Conservation (phyloP, 2,329 filamentous ascomycete genomes). For the Tolypocladium capitatum region DNA sequence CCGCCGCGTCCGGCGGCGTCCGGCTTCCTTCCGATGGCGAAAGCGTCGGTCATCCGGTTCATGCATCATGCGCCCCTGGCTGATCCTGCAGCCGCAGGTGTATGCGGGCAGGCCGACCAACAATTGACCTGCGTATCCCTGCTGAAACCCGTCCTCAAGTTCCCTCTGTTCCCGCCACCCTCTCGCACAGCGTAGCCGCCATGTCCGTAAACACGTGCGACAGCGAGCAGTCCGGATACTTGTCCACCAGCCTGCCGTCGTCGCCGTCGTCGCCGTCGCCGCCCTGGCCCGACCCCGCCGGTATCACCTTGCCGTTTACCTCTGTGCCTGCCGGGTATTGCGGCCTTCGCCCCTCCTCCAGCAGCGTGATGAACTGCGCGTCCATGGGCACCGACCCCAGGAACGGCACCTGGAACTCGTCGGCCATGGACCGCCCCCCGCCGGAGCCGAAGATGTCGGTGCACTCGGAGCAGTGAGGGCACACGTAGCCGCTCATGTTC, state of each 20-base stretch:
- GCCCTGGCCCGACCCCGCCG: neutral
- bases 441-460: slow-evolving; percentile 90
- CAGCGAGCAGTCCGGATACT: slow-evolving; percentile 61
- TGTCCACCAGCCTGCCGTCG: slow-evolving; percentile 41
- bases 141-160: neutral
- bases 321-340: slow-evolving; percentile 56
- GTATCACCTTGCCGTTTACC: slow-evolving; percentile 43
- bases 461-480: slow-evolving; percentile 66
- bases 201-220: slow-evolving; percentile 56
- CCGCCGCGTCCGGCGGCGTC: neutral
- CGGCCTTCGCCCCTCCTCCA: slow-evolving; percentile 59
- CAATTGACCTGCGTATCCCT: neutral
- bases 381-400: slow-evolving; percentile 84
- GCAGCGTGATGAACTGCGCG: slow-evolving; percentile 74
- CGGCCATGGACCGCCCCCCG: slow-evolving; percentile 78
- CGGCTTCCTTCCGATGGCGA: neutral
- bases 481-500: slow-evolving; percentile 94
- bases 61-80: neutral
- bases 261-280: slow-evolving; percentile 6
- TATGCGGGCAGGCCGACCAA: neutral
- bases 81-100: neutral
- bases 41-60: too few relatives aligned
- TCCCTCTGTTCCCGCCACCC: neutral
- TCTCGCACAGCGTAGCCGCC: slow-evolving; percentile 21
- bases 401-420: slow-evolving; percentile 73